These are phyloP conservation scores for Paramecium caudatum DNA, from an alignment of 73 alveolate genomes.

Conservation along the genomic window DNA sequence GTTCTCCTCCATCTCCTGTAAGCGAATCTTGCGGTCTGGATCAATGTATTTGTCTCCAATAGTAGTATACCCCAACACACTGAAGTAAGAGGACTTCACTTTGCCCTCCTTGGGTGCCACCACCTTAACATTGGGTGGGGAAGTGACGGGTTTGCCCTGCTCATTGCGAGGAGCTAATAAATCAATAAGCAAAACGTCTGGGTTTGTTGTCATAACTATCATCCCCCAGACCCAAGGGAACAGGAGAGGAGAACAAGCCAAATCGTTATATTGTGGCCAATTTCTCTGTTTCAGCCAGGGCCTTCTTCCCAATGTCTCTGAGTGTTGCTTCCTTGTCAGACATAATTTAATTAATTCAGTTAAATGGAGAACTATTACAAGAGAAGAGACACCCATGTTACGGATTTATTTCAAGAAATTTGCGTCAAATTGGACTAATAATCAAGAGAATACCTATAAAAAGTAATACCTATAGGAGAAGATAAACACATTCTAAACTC, in stretches of 20 bases:
- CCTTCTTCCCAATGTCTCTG: constrained; percentile 24
- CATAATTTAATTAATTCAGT: too few relatives aligned
- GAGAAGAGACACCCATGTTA: too few relatives aligned
- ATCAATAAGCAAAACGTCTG: constrained; percentile 55
- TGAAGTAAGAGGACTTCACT: constrained; percentile 14
- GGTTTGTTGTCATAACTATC: constrained; percentile 44
- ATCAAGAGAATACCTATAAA: not conserved
- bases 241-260: constrained; percentile 60
- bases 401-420: not conserved
- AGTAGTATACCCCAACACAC: constrained; percentile 28
- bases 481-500: not conserved
- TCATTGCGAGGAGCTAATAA: constrained; percentile 66
- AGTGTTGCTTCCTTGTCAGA: constrained; percentile 55
- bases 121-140: constrained; percentile 53
- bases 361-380: too few relatives aligned
- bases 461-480: constrained; percentile 45
- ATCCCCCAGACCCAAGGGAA: constrained; percentile 58
- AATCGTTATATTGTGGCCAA: constrained; percentile 44
- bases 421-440: constrained; percentile 2
- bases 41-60: constrained; percentile 50
- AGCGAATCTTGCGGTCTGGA: constrained; percentile 22
- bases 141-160: constrained; percentile 54
- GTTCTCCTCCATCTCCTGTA: constrained; percentile 19
- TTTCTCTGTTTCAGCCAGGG: constrained; percentile 53
- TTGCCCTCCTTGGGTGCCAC: constrained; percentile 24